These are phyloP conservation scores for Phytophthora citrophthora DNA, from an alignment of 352 stramenopile species.

Conservation along the genomic window DNA sequence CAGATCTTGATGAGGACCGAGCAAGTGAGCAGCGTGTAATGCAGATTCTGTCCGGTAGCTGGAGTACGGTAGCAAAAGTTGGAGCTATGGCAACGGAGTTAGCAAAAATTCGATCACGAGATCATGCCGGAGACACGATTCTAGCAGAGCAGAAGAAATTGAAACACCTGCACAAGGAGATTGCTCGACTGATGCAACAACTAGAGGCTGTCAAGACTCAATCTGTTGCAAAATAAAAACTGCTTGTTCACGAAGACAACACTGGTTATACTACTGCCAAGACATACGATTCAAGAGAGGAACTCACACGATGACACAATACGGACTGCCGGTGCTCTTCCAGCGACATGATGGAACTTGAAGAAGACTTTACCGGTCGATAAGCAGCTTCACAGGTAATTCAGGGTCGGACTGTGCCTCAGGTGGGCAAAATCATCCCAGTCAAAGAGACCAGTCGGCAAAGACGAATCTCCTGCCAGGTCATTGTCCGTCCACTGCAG, in stretches of 20 bases:
- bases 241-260: constrained; percentile 24
- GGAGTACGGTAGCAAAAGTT: constrained; percentile 76
- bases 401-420: constrained; percentile 25
- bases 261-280: constrained; percentile 27
- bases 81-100: constrained; percentile 56
- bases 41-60: constrained; percentile 59
- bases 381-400: constrained; percentile 26
- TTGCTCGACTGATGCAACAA: constrained; percentile 59
- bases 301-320: constrained; percentile 30
- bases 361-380: not conserved
- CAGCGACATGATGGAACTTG: constrained; percentile 14
- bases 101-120: constrained; percentile 50
- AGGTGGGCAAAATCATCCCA: constrained; percentile 30
- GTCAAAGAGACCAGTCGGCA: constrained; percentile 27
- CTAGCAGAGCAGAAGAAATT: constrained; percentile 60
- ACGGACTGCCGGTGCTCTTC: constrained; percentile 1
- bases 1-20: constrained; percentile 51
- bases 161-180: constrained; percentile 62
- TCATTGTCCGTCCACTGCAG: constrained; percentile 54
- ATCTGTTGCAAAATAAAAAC: constrained; percentile 12
- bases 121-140: constrained; percentile 61
- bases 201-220: constrained; percentile 43
- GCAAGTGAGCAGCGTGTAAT: constrained; percentile 43
- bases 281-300: constrained; percentile 15
- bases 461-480: constrained; percentile 41